Evolutionary conservation across 2,329 filamentous ascomycete species (phyloP).

Genomic region (Pseudocercospora crystallina): DNA sequence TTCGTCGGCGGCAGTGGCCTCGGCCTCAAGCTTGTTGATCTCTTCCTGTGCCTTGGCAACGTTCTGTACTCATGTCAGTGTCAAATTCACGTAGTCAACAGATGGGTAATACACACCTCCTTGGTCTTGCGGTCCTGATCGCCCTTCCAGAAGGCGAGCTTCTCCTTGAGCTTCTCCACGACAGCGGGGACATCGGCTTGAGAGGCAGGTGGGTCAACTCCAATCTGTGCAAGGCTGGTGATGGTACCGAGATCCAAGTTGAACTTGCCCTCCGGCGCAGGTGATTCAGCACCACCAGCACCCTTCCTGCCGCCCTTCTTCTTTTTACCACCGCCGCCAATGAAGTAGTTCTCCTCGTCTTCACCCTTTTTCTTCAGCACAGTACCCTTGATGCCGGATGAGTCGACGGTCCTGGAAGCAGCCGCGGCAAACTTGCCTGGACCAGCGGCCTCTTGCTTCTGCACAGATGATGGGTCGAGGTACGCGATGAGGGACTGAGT

Average conservation of each 20-base stretch:
- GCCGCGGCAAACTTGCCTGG: constrained; percentile 75
- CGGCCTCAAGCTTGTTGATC: constrained; percentile 77
- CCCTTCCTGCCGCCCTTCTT: constrained; percentile 73
- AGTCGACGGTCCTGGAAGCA: constrained; percentile 80
- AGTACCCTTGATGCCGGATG: constrained; percentile 79
- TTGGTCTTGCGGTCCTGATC: constrained; percentile 89
- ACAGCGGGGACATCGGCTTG: constrained; percentile 76
- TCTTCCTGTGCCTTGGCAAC: constrained; percentile 95
- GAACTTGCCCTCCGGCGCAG: constrained; percentile 62
- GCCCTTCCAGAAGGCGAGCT: constrained; percentile 86
- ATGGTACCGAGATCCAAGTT: constrained; percentile 89
- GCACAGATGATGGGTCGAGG: constrained; percentile 73
- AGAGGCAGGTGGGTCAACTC: constrained; percentile 84
- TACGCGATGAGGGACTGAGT: constrained; percentile 85
- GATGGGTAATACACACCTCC: constrained; percentile 55
- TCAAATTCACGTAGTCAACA: constrained; percentile 41
- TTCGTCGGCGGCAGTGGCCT: constrained; percentile 54
- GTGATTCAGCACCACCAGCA: constrained; percentile 63
- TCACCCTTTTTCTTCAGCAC: constrained; percentile 77
- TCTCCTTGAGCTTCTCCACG: constrained; percentile 86
- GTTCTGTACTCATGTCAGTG: constrained; percentile 51
- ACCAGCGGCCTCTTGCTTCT: constrained; percentile 61
- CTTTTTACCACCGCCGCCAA: constrained; percentile 74
- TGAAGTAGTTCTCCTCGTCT: constrained; percentile 81
- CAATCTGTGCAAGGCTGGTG: constrained; percentile 81